Percentiles rank a stretch among this genome's conserved stretches.
These are phyloP conservation scores for Kwoniella sp. DNA, from an alignment of 768 basidiomycete species.

Conservation along the genomic window DNA sequence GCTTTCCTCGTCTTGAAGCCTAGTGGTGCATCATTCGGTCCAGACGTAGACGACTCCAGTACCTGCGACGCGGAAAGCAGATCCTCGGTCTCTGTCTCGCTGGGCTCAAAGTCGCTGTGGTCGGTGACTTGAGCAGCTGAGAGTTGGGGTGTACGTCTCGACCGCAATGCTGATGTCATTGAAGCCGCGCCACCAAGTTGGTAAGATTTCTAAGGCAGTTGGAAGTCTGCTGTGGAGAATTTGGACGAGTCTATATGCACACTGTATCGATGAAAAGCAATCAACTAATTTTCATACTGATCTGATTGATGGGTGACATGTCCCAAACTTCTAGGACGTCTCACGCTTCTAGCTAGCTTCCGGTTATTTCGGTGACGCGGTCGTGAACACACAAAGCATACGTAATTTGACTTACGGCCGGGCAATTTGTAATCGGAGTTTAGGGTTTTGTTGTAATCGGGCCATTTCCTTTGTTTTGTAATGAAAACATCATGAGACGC, in stretches of 20 bases:
- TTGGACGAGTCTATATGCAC: too few species aligned
- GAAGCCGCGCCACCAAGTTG: too few species aligned
- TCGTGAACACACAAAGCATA: neutral
- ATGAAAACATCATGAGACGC: neutral
- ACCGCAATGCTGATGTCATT: neutral
- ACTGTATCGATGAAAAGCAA: too few species aligned
- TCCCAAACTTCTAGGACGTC: neutral
- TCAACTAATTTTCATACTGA: too few species aligned
- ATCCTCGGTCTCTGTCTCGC: neutral
- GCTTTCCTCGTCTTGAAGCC: constrained; percentile 14
- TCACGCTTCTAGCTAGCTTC: neutral
- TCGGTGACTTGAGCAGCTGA: neutral
- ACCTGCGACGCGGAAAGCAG: neutral
- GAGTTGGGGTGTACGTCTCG: neutral
- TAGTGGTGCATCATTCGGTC: neutral
- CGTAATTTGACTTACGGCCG: neutral
- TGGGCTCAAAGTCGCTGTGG: neutral
- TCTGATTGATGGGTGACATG: neutral
- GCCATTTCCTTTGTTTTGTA: too few species aligned
- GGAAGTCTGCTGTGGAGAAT: too few species aligned
- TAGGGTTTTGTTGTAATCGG: constrained; percentile 2
- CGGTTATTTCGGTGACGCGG: constrained; percentile 3
- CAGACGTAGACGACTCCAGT: neutral
- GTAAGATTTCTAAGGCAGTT: too few species aligned
- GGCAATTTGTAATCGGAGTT: neutral